These are phyloP conservation scores for Allium cepa DNA, from an alignment of 106 monocot species.

Conservation along the genomic window DNA sequence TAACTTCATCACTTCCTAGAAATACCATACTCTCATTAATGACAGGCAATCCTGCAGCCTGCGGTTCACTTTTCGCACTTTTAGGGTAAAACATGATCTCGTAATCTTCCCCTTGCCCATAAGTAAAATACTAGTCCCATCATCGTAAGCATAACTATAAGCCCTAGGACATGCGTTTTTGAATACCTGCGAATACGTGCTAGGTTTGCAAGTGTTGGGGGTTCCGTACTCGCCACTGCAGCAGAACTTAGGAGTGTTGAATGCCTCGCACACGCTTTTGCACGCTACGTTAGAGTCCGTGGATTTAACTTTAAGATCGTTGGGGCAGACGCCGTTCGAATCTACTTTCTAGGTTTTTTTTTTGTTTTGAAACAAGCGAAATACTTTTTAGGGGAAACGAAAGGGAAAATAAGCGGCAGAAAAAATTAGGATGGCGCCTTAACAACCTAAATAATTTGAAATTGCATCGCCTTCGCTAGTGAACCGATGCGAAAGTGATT, in stretches of 20 bases:
- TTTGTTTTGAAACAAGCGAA: too few species aligned
- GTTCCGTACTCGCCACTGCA: constrained; percentile 79
- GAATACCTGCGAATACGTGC: constrained; percentile 77
- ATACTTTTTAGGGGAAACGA: too few species aligned
- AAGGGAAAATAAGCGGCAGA: too few species aligned
- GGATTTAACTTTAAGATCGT: constrained; percentile 43
- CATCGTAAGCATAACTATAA: constrained; percentile 96
- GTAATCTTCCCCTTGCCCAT: constrained; percentile 10
- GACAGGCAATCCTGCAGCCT: constrained; percentile 12
- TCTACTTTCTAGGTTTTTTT: too few species aligned
- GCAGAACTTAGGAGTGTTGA: constrained; percentile 65
- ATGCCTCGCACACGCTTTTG: constrained; percentile 90
- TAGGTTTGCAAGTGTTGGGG: constrained; percentile 77
- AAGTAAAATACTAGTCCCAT: constrained; percentile 84
- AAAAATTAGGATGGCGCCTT: too few species aligned
- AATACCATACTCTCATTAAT: constrained; percentile 31
- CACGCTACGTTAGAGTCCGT: constrained; percentile 53
- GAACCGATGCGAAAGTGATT: too few species aligned
- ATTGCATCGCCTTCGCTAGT: too few species aligned
- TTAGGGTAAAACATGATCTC: not conserved
- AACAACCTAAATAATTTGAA: too few species aligned
- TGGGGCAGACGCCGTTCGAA: constrained; percentile 65
- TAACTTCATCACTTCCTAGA: constrained; percentile 18
- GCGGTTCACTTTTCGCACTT: not conserved
- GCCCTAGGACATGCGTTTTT: constrained; percentile 83